Evolutionary conservation across 2,329 filamentous ascomycete genomes (phyloP), one percentile per base, ranked within the genome.

Genomic region (Acephala macrosclerotiorum): DNA sequence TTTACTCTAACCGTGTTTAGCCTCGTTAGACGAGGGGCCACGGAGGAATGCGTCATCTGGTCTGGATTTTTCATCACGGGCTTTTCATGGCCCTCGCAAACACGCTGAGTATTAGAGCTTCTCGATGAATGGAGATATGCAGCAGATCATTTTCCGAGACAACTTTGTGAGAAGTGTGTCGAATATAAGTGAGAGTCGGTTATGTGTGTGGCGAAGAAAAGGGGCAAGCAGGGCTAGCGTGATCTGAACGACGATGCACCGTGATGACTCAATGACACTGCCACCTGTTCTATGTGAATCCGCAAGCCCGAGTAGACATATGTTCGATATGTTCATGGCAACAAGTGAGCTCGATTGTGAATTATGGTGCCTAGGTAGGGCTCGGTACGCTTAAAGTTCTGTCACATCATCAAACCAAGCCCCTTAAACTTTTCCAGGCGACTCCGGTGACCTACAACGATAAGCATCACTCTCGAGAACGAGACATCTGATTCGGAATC

Each of bases 91-190:
- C 25, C 49, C 18, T 22, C 9, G 25, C 26, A 53, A 53, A 11
- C n/a, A n/a, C n/a, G 25, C 57, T 49, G 38, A 63, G 67, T 60
- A 70, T 60, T 70, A 66, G 65, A 61, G 65, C 70, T 72, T 71
- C 65, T 70, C 71, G 56, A 66, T 66, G 53, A 66, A 63, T 68
- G 67, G 62, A 70, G 66, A 73, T 66, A 67, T 72, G 68, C 68
- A 71, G 65, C 71, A 69, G 7, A n/a, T n/a, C n/a, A n/a, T n/a
- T n/a, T n/a, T n/a, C n/a, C n/a, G n/a, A n/a, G n/a, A n/a, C n/a
- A n/a, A n/a, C n/a, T 26, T 20, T 40, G 33, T 68, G 7, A 22
- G 20, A n/a, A 55, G 33, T 40, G 45, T 61, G 45, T 29, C 36
- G 20, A 14, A 25, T 58, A 7, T 60, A n/a, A n/a, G 49, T 29